Base-by-base conservation (phyloP, 106 monocot species). In the Dactylorhiza incarnata region DNA sequence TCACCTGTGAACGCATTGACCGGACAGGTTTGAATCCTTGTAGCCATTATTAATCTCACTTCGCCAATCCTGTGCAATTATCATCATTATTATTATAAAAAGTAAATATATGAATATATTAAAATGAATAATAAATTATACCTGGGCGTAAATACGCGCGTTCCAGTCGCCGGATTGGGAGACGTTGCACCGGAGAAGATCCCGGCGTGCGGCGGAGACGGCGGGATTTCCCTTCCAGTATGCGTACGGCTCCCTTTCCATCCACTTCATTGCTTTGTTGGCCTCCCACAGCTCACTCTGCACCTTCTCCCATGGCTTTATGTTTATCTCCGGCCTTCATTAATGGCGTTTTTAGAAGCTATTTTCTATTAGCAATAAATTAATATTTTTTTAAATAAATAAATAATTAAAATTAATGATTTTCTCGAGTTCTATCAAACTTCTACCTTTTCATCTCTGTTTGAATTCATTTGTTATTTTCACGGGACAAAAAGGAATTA, bases 181-280 rank as follows among this genome's bases (percentile, higher is more conserved):
- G 25, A 83, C 76, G 56, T 93, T 93, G 73, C 89, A 93, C 62
- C 67, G 29, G 67, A 93, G 77, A 22, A 93, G 82, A 2, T 93
- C 83, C 72, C 24, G 26, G 55, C 87, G 67, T 5, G 75, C 68
- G 13, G 25, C 44, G 16, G 87, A 85, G 43, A 89, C 87, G 0
- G 65, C 73, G 0, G 89, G 92, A 53, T 92, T 92, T 23, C 92
- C 92, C 75, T 92, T 92, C 89, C 92, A 89, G 78, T 82, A 93
- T 5, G 92, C 92, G 50, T 89, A 82, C 16, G 89, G 92, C 29
- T 84, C 89, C 25, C 92, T 85, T 26, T 87, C 71, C 48, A 72
- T 78, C 92, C 92, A 93, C n/a, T 51, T 76, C 19, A 82, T 44
- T 58, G 19, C 78, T 75, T 77, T 47, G 55, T 87, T 93, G 50